Conservation (phyloP, 306 rosid species). For the Fagus sylvatica region DNA sequence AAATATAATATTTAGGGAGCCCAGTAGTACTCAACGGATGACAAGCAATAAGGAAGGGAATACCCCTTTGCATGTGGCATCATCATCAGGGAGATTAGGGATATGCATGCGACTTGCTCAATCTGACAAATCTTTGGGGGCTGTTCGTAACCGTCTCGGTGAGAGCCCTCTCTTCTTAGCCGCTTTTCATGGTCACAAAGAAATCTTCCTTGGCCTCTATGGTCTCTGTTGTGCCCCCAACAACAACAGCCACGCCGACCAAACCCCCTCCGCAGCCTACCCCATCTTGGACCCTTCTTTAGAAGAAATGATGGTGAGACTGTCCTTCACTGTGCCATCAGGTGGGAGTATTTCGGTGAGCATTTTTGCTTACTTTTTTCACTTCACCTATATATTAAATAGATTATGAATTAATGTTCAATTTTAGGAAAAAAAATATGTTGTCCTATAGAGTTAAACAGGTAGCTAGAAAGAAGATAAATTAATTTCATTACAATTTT, state of each 20-base stretch:
- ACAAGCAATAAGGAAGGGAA: constrained; percentile 10
- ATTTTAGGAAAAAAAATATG: too few species aligned
- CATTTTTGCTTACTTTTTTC: too few species aligned
- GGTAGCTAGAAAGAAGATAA: too few species aligned
- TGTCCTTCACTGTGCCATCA: constrained; percentile 10
- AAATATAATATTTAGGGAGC: rapidly evolving
- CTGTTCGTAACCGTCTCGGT: constrained; percentile 26
- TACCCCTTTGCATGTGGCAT: constrained; percentile 49
- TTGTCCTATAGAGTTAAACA: too few species aligned
- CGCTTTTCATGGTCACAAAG: constrained; percentile 38
- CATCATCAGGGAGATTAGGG: constrained; percentile 22
- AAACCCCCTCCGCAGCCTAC: too few species aligned
- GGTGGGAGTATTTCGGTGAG: not conserved
- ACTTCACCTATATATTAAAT: too few species aligned
- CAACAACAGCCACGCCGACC: too few species aligned
- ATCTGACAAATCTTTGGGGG: not conserved
- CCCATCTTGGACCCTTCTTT: too few species aligned
- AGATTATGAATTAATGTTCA: too few species aligned
- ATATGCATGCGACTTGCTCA: constrained; percentile 35
- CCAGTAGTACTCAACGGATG: not conserved
- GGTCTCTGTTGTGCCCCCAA: too few species aligned
- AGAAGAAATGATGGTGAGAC: not conserved
- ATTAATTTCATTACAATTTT: too few species aligned
- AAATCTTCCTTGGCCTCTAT: constrained; percentile 36
- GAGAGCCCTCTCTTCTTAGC: constrained; percentile 63